phyloP scores from a whole-genome alignment of 2,329 filamentous ascomycete genomes.

The Ophiocordyceps unilateralis region DNA sequence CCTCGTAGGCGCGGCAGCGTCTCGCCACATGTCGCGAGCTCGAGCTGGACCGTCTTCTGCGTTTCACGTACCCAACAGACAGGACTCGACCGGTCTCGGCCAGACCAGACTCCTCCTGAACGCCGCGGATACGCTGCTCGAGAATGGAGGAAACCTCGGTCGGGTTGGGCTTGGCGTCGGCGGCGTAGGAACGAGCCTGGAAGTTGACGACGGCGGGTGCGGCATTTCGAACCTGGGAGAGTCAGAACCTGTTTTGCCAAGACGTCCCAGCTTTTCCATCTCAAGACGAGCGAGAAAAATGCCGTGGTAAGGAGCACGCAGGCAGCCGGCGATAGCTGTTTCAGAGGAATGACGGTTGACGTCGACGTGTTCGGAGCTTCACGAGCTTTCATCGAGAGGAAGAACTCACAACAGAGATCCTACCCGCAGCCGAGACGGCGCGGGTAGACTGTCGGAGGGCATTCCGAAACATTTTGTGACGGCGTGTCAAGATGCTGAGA shows the following conservation, averaged over 20 bases:
- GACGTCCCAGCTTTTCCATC: constrained; percentile 19
- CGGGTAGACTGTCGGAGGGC: constrained; percentile 93
- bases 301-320: background rate
- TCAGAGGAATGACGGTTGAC: background rate
- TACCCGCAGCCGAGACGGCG: constrained; percentile 80
- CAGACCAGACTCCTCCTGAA: constrained; percentile 89
- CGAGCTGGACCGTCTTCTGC: constrained; percentile 2
- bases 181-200: constrained; percentile 64
- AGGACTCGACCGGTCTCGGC: constrained; percentile 98
- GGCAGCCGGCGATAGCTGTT: background rate
- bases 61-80: constrained; percentile 79
- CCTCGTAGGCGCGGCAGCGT: background rate
- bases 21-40: too few species aligned
- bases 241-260: constrained; percentile 38
- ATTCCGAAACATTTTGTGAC: constrained; percentile 82
- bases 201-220: constrained; percentile 61
- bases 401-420: constrained; percentile 82
- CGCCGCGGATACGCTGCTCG: constrained; percentile 96
- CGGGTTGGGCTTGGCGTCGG: constrained; percentile 84
- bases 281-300: background rate
- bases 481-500: constrained; percentile 32
- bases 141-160: constrained; percentile 99
- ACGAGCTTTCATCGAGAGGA: constrained; percentile 17
- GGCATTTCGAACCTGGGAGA: constrained; percentile 66
- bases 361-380: background rate